These are phyloP conservation scores for Amanita pseudoporphyria DNA, from an alignment of 768 basidiomycete species.

Conservation along the genomic window DNA sequence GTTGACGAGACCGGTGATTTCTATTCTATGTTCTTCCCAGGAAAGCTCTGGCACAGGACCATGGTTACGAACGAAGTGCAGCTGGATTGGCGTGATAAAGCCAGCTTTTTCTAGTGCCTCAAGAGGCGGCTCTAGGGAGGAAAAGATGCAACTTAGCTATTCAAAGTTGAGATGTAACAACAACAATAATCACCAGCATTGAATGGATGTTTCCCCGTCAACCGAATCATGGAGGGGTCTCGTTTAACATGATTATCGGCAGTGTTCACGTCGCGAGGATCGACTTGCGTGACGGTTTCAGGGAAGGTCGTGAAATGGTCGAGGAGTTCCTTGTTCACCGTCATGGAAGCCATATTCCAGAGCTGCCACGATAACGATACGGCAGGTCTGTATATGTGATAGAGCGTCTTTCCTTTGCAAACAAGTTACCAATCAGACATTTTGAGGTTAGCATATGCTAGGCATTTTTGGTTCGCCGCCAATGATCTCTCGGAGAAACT, in stretches of 20 bases:
- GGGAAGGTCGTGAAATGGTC: background rate
- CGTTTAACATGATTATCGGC: constrained; percentile 21
- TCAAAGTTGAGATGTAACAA: constrained; percentile 26
- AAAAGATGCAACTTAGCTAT: constrained; percentile 15
- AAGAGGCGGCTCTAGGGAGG: background rate
- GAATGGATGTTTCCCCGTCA: constrained; percentile 57
- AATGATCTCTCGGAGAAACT: background rate
- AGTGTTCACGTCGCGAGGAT: constrained; percentile 9
- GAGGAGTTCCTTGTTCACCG: background rate
- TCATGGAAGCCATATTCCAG: background rate
- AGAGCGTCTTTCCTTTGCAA: background rate
- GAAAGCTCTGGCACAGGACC: constrained; percentile 45
- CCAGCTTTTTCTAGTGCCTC: constrained; percentile 17
- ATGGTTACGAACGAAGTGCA: constrained; percentile 56
- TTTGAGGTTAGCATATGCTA: no score
- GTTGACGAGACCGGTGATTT: background rate
- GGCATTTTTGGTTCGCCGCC: background rate
- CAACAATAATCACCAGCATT: constrained; percentile 37
- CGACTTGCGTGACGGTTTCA: background rate
- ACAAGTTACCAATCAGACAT: background rate
- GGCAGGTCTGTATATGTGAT: background rate
- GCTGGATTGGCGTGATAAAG: constrained; percentile 43
- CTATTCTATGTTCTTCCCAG: constrained; percentile 11
- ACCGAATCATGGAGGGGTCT: constrained; percentile 30
- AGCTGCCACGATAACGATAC: background rate